phyloP scores from a whole-genome alignment of 805 yeast genomes.

The Candida pseudofarinosa region DNA sequence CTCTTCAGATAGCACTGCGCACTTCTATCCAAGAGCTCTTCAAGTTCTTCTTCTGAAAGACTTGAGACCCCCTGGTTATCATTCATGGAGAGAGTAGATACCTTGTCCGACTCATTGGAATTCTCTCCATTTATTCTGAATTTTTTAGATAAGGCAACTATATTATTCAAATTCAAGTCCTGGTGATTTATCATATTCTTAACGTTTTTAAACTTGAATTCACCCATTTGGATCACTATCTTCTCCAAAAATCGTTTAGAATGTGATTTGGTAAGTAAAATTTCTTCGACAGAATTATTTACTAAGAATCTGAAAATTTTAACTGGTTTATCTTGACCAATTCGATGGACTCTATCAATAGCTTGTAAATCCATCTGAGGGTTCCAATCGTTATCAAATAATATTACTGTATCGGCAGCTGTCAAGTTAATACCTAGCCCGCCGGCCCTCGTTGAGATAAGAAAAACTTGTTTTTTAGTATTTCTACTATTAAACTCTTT shows the following conservation, averaged over 20 bases:
- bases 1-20: slow-evolving; percentile 21
- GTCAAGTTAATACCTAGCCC: slow-evolving; percentile 87
- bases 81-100: slow-evolving; percentile 6
- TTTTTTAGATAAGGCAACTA: slow-evolving; percentile 18
- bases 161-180: slow-evolving; percentile 15
- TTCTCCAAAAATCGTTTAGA: slow-evolving; percentile 76
- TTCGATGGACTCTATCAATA: slow-evolving; percentile 91
- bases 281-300: slow-evolving; percentile 78
- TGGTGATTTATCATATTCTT: slow-evolving; percentile 18
- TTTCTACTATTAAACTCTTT: slow-evolving; percentile 39
- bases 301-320: slow-evolving; percentile 74
- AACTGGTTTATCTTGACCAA: slow-evolving; percentile 86
- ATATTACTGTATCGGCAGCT: slow-evolving; percentile 83
- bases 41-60: slow-evolving; percentile 34
- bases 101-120: slow-evolving; percentile 3
- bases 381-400: slow-evolving; percentile 95
- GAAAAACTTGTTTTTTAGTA: slow-evolving; percentile 45
- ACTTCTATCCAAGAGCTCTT: slow-evolving; percentile 40
- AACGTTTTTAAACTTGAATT: slow-evolving; percentile 28
- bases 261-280: slow-evolving; percentile 72
- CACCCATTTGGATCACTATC: slow-evolving; percentile 49
- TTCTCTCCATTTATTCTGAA: slow-evolving; percentile 10
- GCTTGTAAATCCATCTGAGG: slow-evolving; percentile 97
- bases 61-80: slow-evolving; percentile 3
- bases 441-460: slow-evolving; percentile 89